A percentile compares a stretch with the other conserved stretches of the same genome.
phyloP scores from a whole-genome alignment of 768 basidiomycete genomes.

The Auricularia auricula-judae region DNA sequence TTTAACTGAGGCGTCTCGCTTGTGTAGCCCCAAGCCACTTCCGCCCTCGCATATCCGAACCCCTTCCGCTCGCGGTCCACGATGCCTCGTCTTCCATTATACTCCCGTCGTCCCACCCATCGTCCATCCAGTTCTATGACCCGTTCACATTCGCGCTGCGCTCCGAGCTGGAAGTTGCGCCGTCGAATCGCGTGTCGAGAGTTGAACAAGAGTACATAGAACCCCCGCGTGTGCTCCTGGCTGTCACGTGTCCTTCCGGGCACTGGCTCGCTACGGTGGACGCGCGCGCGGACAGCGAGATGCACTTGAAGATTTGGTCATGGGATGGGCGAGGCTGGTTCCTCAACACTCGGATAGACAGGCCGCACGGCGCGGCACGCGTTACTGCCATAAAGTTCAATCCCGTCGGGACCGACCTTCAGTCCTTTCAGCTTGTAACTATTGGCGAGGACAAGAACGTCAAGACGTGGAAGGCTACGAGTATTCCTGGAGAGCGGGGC shows the following conservation, averaged over 20 bases:
- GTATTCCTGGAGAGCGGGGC: slow-evolving; percentile 32
- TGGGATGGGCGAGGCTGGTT: slow-evolving; percentile 66
- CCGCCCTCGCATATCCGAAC: slow-evolving; percentile 22
- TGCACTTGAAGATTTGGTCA: slow-evolving; percentile 83
- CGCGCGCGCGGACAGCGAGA: slow-evolving; percentile 54
- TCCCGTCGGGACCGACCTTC: slow-evolving; percentile 26
- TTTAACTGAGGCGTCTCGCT: neutral
- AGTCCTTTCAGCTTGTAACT: slow-evolving; percentile 46
- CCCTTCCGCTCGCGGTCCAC: slow-evolving; percentile 68
- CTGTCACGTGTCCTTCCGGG: slow-evolving; percentile 53
- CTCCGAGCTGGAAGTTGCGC: slow-evolving; percentile 84
- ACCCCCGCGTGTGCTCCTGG: slow-evolving; percentile 62
- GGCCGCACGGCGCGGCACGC: slow-evolving; percentile 61
- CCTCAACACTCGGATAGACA: slow-evolving; percentile 82
- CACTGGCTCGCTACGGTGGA: slow-evolving; percentile 93
- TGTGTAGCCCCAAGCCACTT: neutral
- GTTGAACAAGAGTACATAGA: slow-evolving; percentile 68
- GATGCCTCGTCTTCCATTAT: slow-evolving; percentile 61
- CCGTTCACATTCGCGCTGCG: slow-evolving; percentile 57
- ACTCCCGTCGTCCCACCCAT: slow-evolving; percentile 88
- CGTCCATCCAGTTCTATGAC: slow-evolving; percentile 87
- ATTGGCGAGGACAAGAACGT: slow-evolving; percentile 64
- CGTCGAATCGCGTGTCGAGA: slow-evolving; percentile 83
- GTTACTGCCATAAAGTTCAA: slow-evolving; percentile 65
- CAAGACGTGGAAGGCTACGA: slow-evolving; percentile 69